Conservation (phyloP, 108 stramenopile genomes). For the Chaetoceros muelleri region DNA sequence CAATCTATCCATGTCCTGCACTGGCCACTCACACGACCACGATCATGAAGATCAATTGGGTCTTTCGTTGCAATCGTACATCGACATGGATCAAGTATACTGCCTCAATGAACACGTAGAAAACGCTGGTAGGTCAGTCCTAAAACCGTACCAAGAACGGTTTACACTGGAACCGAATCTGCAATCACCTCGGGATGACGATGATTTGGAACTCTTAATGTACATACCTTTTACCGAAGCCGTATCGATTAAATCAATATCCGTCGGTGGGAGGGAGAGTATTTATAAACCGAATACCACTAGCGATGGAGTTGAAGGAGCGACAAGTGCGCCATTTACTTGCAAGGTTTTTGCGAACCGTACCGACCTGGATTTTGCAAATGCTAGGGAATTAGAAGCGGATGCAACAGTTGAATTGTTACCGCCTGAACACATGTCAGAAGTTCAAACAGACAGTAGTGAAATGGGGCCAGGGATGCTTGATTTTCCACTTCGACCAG, state of each 20-base stretch:
- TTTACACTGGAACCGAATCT: conserved; percentile 39
- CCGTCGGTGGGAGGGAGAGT: conserved; percentile 19
- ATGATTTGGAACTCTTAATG: conserved; percentile 72
- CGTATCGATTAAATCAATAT: conserved; percentile 48
- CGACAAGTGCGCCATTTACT: conserved; percentile 40
- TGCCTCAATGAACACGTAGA: conserved; percentile 70
- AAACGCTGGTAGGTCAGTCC: conserved; percentile 32
- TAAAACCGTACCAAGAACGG: conserved; percentile 78
- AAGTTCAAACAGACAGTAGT: conserved; percentile 13
- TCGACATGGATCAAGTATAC: conserved; percentile 49
- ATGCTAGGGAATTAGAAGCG: conserved; percentile 56
- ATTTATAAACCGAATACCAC: not conserved
- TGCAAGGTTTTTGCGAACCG: conserved; percentile 60
- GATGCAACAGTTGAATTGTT: conserved; percentile 37
- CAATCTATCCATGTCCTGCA: conserved; percentile 16
- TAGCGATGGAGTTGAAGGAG: not conserved
- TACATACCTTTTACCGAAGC: conserved; percentile 70
- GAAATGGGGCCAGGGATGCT: conserved; percentile 40
- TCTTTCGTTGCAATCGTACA: conserved; percentile 49
- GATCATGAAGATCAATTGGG: conserved; percentile 65
- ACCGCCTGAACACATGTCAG: conserved; percentile 55
- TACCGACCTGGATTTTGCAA: conserved; percentile 77
- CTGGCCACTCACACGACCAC: conserved; percentile 78
- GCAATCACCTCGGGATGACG: conserved; percentile 43
- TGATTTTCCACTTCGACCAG: conserved; percentile 78